Base-by-base conservation (phyloP, 139 green algal genomes). In the Trebouxia sp. region DNA sequence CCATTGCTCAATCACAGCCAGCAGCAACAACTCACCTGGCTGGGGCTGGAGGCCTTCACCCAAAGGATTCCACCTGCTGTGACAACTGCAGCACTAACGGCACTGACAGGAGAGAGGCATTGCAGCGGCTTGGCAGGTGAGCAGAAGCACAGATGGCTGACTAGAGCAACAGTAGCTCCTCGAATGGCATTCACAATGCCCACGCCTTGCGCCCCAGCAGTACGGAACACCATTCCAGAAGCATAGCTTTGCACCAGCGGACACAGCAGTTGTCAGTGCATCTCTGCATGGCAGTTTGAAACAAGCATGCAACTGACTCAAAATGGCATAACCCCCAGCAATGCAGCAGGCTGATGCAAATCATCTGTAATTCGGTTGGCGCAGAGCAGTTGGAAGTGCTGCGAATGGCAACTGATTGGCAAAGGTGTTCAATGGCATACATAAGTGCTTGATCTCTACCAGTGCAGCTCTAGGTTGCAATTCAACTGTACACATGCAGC, bases 111-210 rank as follows among this genome's bases (percentile, higher is more conserved):
- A 30, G 62, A 30, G 6, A 72, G 62, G 32, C 62, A 72, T 3
- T 72, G 62, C 32, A 72, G 28, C 5, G 62, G 62, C 32, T 41
- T 72, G 12, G 32, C 14, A 30, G 62, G 62, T 11, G 32, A 72
- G 62, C 62, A 72, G 62, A 72, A 72, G 32, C 32, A 72, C 6
- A 43, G 32, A 45, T 72, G 62, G 62, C 62, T 72, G 62, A 72
- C 62, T 30, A 72, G 37, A 1, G 62, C 62, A 24, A 72, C 62
- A 26, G 32, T 43, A 72, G 62, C 62, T 45, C 62, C 62, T n/a
- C 62, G 42, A 32, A 72, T 45, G 7, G 62, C 62, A 45, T 72
- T 72, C 32, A 72, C 62, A 11, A 72, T 45, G 62, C 62, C 62
- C 15, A 72, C 62, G 15, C 62, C 62, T 24, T 72, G 62, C 3